Conservation (phyloP, 1,284 basidiomycete genomes). For the Fomitopsis schrenkii region DNA sequence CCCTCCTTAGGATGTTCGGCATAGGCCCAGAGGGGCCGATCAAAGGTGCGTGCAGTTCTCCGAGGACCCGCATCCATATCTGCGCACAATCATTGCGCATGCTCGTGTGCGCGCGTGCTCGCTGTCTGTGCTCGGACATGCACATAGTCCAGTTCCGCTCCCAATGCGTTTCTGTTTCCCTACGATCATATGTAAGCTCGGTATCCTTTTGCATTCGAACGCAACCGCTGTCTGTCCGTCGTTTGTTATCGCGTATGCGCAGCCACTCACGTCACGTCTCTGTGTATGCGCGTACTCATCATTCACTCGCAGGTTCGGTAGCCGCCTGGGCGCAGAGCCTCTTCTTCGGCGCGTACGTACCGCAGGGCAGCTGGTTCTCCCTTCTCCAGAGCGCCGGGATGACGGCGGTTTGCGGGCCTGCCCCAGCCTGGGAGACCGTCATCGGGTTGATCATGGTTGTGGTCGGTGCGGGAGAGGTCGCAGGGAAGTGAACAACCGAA, state of each 20-base stretch:
- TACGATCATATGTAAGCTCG: too few relatives aligned
- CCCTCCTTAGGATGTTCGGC: constrained; percentile 19
- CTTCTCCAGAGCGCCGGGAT: constrained; percentile 22
- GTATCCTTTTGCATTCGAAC: too few relatives aligned
- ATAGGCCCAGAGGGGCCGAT: constrained; percentile 23
- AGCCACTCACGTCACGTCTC: too few relatives aligned
- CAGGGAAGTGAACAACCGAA: neutral
- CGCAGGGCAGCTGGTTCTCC: constrained; percentile 24
- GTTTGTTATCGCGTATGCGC: too few relatives aligned
- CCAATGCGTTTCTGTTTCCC: too few relatives aligned
- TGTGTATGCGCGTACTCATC: neutral
- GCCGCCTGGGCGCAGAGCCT: constrained; percentile 25
- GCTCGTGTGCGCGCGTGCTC: too few relatives aligned
- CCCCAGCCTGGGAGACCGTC: neutral
- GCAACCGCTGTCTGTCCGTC: too few relatives aligned
- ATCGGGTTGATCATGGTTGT: neutral
- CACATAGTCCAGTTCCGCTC: too few relatives aligned
- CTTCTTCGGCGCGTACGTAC: constrained; percentile 22
- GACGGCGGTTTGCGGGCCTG: neutral
- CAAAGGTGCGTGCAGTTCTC: constrained; percentile 14
- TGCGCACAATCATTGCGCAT: too few relatives aligned
- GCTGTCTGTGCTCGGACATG: too few relatives aligned
- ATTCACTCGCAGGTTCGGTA: constrained; percentile 14
- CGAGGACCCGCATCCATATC: neutral
- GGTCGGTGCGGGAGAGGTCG: neutral